Percentiles rank a stretch among this genome's conserved stretches.
These are phyloP conservation scores for Tetrahymena thermophila DNA, from an alignment of 73 alveolate species.

Conservation along the genomic window DNA sequence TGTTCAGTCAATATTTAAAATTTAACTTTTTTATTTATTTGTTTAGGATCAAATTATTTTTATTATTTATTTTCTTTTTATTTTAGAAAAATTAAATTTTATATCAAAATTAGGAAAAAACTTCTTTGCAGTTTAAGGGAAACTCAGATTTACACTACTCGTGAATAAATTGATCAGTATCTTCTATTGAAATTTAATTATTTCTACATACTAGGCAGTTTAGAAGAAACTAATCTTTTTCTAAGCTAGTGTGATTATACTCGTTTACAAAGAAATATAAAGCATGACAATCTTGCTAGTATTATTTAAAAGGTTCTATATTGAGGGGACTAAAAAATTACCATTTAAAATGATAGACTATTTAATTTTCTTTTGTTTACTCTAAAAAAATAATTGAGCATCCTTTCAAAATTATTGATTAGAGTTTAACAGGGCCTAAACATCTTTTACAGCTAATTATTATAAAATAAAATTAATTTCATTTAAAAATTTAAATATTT, in stretches of 20 bases:
- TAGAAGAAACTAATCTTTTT: neutral
- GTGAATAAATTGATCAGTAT: neutral
- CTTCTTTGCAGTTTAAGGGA: neutral
- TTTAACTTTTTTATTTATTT: too few species aligned
- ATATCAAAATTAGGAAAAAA: neutral
- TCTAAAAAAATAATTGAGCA: neutral
- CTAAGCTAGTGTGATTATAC: neutral
- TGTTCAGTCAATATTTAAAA: too few species aligned
- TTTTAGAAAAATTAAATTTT: too few species aligned
- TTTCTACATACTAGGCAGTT: neutral
- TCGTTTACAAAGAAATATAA: neutral
- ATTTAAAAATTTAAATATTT: neutral
- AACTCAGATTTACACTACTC: neutral
- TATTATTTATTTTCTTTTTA: too few species aligned
- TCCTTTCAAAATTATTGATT: neutral
- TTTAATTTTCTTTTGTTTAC: neutral
- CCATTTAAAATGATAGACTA: neutral
- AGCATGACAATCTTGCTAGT: neutral
- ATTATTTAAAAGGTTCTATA: neutral
- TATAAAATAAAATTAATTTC: neutral
- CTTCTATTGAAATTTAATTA: neutral
- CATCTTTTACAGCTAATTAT: neutral
- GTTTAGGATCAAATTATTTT: too few species aligned
- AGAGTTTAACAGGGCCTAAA: neutral
- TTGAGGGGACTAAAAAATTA: neutral